phyloP scores from a whole-genome alignment of 2,329 filamentous ascomycete genomes.

The Neonectria neomacrospora region DNA sequence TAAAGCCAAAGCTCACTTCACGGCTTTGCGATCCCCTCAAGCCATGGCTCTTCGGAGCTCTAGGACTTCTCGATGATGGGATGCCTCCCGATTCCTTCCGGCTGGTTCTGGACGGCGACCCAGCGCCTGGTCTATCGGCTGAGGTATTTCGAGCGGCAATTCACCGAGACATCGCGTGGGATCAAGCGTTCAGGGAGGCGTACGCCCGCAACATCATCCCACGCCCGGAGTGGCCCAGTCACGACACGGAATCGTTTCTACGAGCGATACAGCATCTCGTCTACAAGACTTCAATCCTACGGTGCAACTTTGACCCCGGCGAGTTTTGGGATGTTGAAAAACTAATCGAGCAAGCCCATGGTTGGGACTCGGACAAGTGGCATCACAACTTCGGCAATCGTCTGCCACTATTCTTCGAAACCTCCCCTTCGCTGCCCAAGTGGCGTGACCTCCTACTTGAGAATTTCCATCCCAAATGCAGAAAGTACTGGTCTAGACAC shows the following conservation, averaged over 20 bases:
- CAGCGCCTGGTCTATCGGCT: not conserved
- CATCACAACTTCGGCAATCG: not conserved
- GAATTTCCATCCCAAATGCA: not conserved
- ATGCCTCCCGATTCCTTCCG: conserved; percentile 2
- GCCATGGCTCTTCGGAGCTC: conserved; percentile 19
- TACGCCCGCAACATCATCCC: not conserved
- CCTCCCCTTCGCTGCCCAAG: not conserved
- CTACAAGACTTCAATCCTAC: not conserved
- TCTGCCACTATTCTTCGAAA: not conserved
- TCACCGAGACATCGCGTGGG: not conserved
- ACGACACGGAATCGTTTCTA: not conserved
- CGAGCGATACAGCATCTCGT: not conserved
- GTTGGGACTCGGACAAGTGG: not conserved
- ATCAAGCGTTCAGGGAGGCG: not conserved
- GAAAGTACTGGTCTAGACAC: not conserved
- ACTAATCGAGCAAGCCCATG: not conserved
- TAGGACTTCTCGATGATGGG: not conserved
- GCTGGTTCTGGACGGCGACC: conserved; percentile 9
- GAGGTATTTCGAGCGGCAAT: not conserved
- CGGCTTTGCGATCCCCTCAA: rapidly evolving
- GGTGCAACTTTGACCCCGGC: conserved; percentile 20
- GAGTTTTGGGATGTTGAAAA: conserved; percentile 6
- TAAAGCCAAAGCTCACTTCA: not conserved
- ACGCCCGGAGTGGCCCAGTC: rapidly evolving
- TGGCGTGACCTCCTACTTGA: not conserved